These are phyloP conservation scores for Naganishia sp. DNA, from an alignment of 1,284 basidiomycete species.

Conservation along the genomic window DNA sequence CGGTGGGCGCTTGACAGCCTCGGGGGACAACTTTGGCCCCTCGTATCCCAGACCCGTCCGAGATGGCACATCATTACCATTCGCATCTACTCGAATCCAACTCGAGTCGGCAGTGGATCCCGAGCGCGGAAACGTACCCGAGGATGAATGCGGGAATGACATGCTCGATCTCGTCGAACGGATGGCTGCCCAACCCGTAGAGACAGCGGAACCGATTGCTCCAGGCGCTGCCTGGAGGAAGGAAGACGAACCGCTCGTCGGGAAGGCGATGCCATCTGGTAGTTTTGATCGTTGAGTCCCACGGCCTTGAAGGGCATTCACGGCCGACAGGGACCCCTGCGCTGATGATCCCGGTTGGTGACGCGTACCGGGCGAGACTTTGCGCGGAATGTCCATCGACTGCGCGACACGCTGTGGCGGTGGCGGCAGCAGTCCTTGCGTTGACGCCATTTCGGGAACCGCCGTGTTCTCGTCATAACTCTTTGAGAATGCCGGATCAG, in stretches of 20 bases:
- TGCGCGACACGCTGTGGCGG: slow-evolving; percentile 9
- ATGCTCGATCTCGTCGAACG: slow-evolving; percentile 23
- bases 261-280: slow-evolving; percentile 12
- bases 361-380: not conserved
- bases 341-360: slow-evolving; percentile 9
- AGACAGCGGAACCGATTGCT: slow-evolving; percentile 31
- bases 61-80: slow-evolving; percentile 15
- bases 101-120: slow-evolving; percentile 19
- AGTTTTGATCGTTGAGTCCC: not conserved
- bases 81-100: slow-evolving; percentile 19
- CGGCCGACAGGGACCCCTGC: slow-evolving; percentile 7
- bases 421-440: slow-evolving; percentile 9
- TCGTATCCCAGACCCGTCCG: slow-evolving; percentile 20
- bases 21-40: slow-evolving; percentile 17
- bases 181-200: slow-evolving; percentile 32
- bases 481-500: slow-evolving; percentile 6
- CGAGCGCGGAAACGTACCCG: slow-evolving; percentile 7
- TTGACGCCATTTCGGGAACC: not conserved
- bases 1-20: slow-evolving; percentile 3
- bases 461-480: slow-evolving; percentile 6
- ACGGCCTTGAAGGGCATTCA: slow-evolving; percentile 3
- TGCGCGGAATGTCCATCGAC: slow-evolving; percentile 24
- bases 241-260: slow-evolving; percentile 9
- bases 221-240: slow-evolving; percentile 31
- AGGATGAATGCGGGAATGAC: slow-evolving; percentile 16